Evolutionary conservation across 768 basidiomycete species (phyloP), one percentile per base, ranked within the genome.

Genomic region (Mycena belliarum): DNA sequence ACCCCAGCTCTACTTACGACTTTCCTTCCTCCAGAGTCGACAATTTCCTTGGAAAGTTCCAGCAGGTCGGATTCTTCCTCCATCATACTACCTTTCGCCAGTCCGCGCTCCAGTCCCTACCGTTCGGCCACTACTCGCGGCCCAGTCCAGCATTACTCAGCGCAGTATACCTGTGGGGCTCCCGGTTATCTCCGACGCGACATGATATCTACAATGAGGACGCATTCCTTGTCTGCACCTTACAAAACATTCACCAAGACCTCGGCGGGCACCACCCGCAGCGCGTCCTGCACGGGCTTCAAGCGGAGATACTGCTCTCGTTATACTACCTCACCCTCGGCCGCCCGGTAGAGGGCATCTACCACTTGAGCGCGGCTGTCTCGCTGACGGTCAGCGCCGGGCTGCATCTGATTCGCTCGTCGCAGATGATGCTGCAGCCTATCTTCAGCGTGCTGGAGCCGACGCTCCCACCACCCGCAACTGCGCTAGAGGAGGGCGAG

Each of bases 11-110:
- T n/a, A 43, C 29, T 40, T 26, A 69, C 24, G 18, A n/a, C 1
- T 5, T 7, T 20, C 11, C 12, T 51, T 29, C 8, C 25, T 14
- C 20, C 46, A 72, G 71, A 28, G 47, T 70, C 2, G 56, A 65
- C 29, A 54, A 49, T 10, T 79, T 87, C 64, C 62, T 78, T 5
- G 69, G 71, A n/a, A 68, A 80, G 29, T 72, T 75, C 1, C 68
- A 76, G 16, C 76, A 79, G 23, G 66, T 84, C 44, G 82, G 82
- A 1, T 79, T 85, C 52, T 87, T 85, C 68, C 73, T 88, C 43
- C 67, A 82, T 55, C 41, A 69, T 5, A 66, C 71, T 7, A 76
- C 79, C 5, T 82, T 88, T 54, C 70, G 73, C 1, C 63, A 70
- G 43, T 66, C 61, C 33, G 71, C 63, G 8, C 65, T 74, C n/a